Evolutionary conservation across 2,329 filamentous ascomycete genomes (phyloP), one percentile per base, ranked within the genome.

Genomic region (Diaporthe sp.): DNA sequence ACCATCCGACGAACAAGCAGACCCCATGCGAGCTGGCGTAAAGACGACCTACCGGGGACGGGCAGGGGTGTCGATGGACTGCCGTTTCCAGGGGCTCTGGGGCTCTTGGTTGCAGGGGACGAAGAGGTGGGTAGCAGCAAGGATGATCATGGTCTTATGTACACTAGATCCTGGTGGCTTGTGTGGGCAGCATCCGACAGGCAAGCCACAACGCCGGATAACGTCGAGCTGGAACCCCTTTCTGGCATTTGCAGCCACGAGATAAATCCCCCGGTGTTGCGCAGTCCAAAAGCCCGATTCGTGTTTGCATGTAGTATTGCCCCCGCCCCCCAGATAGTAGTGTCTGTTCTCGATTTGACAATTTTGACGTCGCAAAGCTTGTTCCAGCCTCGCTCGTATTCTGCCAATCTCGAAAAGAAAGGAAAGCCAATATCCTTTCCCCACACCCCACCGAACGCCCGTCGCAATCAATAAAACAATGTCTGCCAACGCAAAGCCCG

Each of bases 401-500:
- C 4, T 19, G 44, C 44, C 61, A 66, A 66, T 51, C 8, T 66
- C 61, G 44, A 66, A 32, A 32, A 35, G 32, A 35, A 66, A 63
- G 17, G 30, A 51, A 44, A 25, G 32, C 32, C 32, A 68, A 39
- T 53, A 68, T 66, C 44, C 4, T n/a, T 22, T n/a, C 32, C 32
- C 63, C 63, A 68, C 32, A 68, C 47, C 32, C 32, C 32, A 37
- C 63, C 37, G 47, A 68, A 53, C 47, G n/a, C 47, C 47, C n/a
- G 32, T 22, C 63, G 17, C 32, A 53, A 66, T 47, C 39, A 65
- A 71, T 47, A 47, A 47, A 47, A 27, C 35, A n/a, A 72, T 69
- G 70, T 61, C 73, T 63, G 47, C 73, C 27, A 53, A 47, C 27
- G 35, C 39, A 32, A 32, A 55, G 17, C 78, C 78, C 58, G 81